These are phyloP conservation scores for Sporobolomyces phaffii DNA, from an alignment of 768 basidiomycete species.

Conservation along the genomic window DNA sequence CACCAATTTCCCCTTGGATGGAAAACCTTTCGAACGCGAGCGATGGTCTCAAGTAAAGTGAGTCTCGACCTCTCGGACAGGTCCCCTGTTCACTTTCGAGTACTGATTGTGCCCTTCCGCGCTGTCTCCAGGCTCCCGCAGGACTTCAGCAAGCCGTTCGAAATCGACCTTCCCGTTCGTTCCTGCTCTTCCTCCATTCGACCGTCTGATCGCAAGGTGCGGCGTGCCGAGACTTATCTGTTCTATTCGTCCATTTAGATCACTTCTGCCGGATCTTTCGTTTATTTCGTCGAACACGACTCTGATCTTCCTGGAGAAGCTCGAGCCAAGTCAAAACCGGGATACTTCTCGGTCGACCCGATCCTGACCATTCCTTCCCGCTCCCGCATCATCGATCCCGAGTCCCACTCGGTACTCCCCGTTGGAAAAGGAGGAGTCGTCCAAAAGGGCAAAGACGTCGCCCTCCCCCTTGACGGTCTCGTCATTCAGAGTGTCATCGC, in stretches of 20 bases:
- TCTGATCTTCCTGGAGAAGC: conserved; percentile 47
- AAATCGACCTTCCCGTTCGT: conserved; percentile 70
- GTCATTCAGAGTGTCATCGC: conserved; percentile 84
- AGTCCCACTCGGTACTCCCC: conserved; percentile 51
- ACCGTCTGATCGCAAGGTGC: too few relatives aligned
- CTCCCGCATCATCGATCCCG: conserved; percentile 60
- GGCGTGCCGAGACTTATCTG: too few relatives aligned
- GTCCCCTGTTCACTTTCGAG: too few relatives aligned
- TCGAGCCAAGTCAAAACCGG: conserved; percentile 73
- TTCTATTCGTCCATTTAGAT: conserved; percentile 56
- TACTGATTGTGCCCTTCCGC: too few relatives aligned
- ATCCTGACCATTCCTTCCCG: conserved; percentile 70
- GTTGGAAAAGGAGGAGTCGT: conserved; percentile 54
- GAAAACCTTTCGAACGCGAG: conserved; percentile 72
- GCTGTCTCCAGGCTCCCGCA: conserved; percentile 62
- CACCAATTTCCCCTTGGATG: conserved; percentile 94
- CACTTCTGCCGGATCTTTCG: conserved; percentile 91
- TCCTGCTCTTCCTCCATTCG: background rate
- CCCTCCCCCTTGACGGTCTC: conserved; percentile 79
- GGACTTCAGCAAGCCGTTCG: conserved; percentile 81
- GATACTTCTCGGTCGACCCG: conserved; percentile 92
- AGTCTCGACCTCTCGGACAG: conserved; percentile 46
- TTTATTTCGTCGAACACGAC: conserved; percentile 87
- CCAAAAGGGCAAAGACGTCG: conserved; percentile 51
- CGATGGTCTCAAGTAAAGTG: conserved; percentile 70